Evolutionary conservation across 2,329 filamentous ascomycete genomes (phyloP), one percentile per base, ranked within the genome.

Genomic region (Aspergillus nomiae): DNA sequence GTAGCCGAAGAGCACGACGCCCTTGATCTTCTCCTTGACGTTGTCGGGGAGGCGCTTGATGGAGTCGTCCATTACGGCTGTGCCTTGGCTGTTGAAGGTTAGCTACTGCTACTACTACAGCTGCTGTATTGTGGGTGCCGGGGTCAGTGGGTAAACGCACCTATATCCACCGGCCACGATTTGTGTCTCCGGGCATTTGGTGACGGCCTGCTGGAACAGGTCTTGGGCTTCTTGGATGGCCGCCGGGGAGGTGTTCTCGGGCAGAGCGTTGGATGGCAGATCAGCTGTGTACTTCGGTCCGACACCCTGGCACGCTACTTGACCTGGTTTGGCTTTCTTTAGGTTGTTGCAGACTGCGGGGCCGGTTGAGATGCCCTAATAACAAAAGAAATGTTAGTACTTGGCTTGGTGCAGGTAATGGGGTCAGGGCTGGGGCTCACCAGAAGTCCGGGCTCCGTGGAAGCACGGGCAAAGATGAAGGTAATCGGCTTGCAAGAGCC

Each of bases 381-480:
- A 24, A 12, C 3, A 28, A 28, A 4, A 28, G 5, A 28, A 16
- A 8, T 32, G 26, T 48, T 4, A 60, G 38, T 32, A 9, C 3
- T 51, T 26, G 45, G 12, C 3, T 51, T 26, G 45, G 14, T 14
- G 41, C 19, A 48, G 1, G 24, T 24, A 26, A 19, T 28, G 6
- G 12, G 14, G 12, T 16, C 0, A 24, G 14, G 45, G 11, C 16
- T 48, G 24, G 45, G 24, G 28, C 59, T 51, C 73, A 82, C 81
- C 70, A 84, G 78, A 70, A 84, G 83, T n/a, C 83, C 83, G 8
- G 73, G 67, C 65, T 85, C 83, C 16, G 78, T 80, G 14, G 82
- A 83, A 28, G 81, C 83, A 53, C 82, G 78, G 11, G 82, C 81
- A 65, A 81, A 84, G 54, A 84, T 80, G 56, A 84, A 80, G 30